Base-by-base conservation (phyloP, 495 filamentous ascomycete genomes). In the Astrocystis sublimbata region DNA sequence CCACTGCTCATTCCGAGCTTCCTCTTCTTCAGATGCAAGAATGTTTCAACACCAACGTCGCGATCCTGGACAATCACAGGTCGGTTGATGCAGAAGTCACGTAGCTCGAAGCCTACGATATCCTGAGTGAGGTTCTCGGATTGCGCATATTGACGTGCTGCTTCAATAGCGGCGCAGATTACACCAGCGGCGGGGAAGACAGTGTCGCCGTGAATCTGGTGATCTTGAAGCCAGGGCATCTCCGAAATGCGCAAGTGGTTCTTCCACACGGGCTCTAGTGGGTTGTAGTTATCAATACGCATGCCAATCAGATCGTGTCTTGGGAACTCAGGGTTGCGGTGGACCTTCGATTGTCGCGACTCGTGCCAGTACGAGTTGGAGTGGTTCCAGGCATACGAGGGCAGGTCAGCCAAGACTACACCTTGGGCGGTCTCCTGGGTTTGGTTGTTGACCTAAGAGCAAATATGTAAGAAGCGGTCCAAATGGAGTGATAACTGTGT, bases 1-100 rank as follows among this genome's bases (percentile, higher is more conserved):
- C 43, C 43, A 13, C 43, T 47, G 43, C 43, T 24, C 43, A 47
- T 47, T 13, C 43, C 43, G 43, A 47, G 43, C 21, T 47, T 47
- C 28, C 43, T 47, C n/a, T 47, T 47, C 23, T 47, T 47, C 0
- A 47, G 43, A 28, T 47, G 43, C 12, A 47, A 47, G 43, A 47
- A 47, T 2, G 42, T 47, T 28, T 47, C 43, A 1, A 47, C 10
- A 1, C 43, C 43, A 13, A 4, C 28, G 5, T 47, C 43, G 43
- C 24, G 43, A 13, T 47, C 43, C 43, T 47, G 43, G 23, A 53
- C 23, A 3, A 53, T 1, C 4, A 53, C 17, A 4, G 50, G 30
- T 3, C 50, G 50, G 3, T 12, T 53, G 15, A 53, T 36, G 30
- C 28, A 36, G 31, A 53, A 35, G 23, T 53, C 50, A 13, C 50